Evolutionary conservation across 164 flowering plant genomes (phyloP).

Genomic region (Paratinospora sagittata): DNA sequence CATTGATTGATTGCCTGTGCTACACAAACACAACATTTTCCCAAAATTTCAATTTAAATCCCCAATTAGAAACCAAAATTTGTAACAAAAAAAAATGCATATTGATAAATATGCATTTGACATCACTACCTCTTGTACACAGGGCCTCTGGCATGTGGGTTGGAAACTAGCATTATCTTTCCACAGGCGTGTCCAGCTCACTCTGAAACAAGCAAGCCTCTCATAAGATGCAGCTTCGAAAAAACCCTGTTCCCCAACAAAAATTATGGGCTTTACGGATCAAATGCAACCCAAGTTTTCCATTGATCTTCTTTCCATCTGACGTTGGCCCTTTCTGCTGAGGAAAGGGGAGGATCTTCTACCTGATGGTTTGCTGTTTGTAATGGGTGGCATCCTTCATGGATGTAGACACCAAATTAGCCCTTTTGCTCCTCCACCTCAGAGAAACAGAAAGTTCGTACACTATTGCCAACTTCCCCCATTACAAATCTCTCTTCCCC

Average conservation of each 20-base stretch:
- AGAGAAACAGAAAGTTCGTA: background rate
- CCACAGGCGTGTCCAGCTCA: background rate
- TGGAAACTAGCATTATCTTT: background rate
- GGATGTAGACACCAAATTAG: background rate
- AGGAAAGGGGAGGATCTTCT: background rate
- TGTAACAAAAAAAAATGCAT: background rate
- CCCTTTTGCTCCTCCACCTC: background rate
- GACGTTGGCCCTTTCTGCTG: background rate
- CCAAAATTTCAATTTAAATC: background rate
- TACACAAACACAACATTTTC: background rate
- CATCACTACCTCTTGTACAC: background rate
- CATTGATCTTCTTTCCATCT: background rate
- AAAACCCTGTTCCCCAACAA: background rate
- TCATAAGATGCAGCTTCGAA: background rate
- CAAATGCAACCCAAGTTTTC: background rate
- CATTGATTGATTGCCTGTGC: background rate
- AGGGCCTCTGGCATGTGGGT: background rate
- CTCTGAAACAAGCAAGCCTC: background rate
- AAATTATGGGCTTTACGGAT: background rate
- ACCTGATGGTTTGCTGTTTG: background rate
- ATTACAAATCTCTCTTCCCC: conserved; percentile 28
- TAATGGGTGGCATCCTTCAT: background rate
- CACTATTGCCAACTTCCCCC: conserved; percentile 4
- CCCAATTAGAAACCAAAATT: background rate
- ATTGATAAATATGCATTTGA: background rate